Base-by-base conservation (phyloP, 2,329 filamentous ascomycete species). In the Fusarium pseudonygamai region DNA sequence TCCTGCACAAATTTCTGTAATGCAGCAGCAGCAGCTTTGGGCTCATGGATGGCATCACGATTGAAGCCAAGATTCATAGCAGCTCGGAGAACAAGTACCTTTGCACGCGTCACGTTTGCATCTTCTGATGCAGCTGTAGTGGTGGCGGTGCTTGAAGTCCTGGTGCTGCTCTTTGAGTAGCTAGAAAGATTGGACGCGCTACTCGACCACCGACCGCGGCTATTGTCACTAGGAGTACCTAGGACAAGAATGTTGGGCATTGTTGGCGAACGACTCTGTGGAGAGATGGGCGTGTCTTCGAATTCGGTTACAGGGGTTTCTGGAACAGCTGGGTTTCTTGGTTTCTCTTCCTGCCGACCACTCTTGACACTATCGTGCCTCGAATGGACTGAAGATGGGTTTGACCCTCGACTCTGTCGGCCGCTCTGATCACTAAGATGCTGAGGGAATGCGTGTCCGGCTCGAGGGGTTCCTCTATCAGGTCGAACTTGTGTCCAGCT, bases 261-360 rank as follows among this genome's bases (percentile, higher is more conserved):
- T 43, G 91, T 91, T 1, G 92, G 89, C 13, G 89, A 92, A 49
- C 92, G 90, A 73, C 93, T 93, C 63, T 96, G 93, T 0, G 93
- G 93, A 0, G 95, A 97, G 47, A 94, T 89, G 8, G 93, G 92
- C 0, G 93, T 94, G 79, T 98, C 95, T 80, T 98, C 96, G 77
- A 98, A 98, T 75, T 98, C 95, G 9, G 95, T 98, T 2, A 96
- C 96, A 0, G 95, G 95, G 0, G 95, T 98, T 83, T 98, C 96
- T 2, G 95, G 95, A 9, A 91, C 88, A 5, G 84, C 83, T 24
- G 82, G 81, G 60, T 85, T 87, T 61, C 84, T 84, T 75, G 85
- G 80, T 79, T 84, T 84, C 75, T 91, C 84, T 67, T 89, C 84
- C 43, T 79, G 77, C 9, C 80, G 80, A 20, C 64, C 72, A 56